Evolutionary conservation across 805 yeast genomes (phyloP), one percentile per base, ranked within the genome.

Genomic region (Ogataea pini): DNA sequence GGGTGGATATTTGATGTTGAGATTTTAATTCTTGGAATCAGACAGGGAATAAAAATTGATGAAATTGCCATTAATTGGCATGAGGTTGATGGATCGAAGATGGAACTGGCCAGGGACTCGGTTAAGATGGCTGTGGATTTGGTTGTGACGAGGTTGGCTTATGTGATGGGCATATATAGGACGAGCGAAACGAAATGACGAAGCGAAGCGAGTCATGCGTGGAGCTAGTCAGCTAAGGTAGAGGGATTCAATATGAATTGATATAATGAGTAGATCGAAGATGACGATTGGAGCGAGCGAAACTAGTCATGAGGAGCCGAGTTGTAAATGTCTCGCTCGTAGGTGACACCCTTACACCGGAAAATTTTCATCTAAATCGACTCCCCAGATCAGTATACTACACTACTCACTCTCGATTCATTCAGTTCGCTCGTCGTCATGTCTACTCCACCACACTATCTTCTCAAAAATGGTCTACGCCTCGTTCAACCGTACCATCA

Each of bases 1-100:
- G 84, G 98, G 44, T 94, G 99, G 99, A 94, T 94, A 31, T 94
- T 94, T 68, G 99, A 94, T 63, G 97, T 94, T 27, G 99, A 94
- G 70, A 80, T 92, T 13, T 73, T 94, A 56, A 79, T 94, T 46
- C 71, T 94, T 50, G 97, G 91, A 1, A 79, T 81, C 56, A 73
- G 87, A 52, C 89, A 89, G 64, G 58, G 68, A 0, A 82, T 92
- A 33, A 75, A 78, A 3, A 75, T 91, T 40, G 71, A 69, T 44
- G 99, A 94, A 70, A 79, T 91, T 16, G 82, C 97, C 8, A 89
- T 94, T 33, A 86, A 86, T 51, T 94, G 99, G 99, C 96, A 90
- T 68, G 99, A 94, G 68, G 94, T 94, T 38, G 95, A 80, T 58
- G 99, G 99, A 0, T 87, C 96, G 36, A 94, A 94, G 68, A 86